Percentiles rank a stretch among this genome's conserved stretches.
phyloP scores from a whole-genome alignment of 2,329 filamentous ascomycete genomes.

The Fusarium sterilihyphosum region DNA sequence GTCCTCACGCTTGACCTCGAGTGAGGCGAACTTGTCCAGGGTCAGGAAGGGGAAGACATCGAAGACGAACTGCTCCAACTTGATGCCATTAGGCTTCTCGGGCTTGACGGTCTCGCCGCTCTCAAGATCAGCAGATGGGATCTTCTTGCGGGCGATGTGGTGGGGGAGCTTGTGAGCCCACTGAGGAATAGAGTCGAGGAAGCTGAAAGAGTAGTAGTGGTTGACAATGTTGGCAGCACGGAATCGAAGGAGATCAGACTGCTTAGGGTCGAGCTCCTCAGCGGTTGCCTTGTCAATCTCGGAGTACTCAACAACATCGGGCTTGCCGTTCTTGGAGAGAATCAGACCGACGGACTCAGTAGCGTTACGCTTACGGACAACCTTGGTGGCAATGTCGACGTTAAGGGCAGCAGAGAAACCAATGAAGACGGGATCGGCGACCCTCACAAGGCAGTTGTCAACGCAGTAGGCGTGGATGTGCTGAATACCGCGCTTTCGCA shows the following conservation, averaged over 20 bases:
- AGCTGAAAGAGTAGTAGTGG: constrained; percentile 97
- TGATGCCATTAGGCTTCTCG: constrained; percentile 96
- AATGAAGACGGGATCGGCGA: constrained; percentile 96
- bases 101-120: constrained; percentile 87
- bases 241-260: constrained; percentile 88
- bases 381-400: constrained; percentile 97
- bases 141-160: constrained; percentile 98
- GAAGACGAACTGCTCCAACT: constrained; percentile 99
- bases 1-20: constrained; percentile 96
- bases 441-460: constrained; percentile 98
- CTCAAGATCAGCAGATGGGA: constrained; percentile 81
- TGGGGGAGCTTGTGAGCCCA: constrained; percentile 91
- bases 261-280: constrained; percentile 85
- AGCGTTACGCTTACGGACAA: constrained; percentile 97
- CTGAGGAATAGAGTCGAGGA: constrained; percentile 88
- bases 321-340: constrained; percentile 92
- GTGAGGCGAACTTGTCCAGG: constrained; percentile 89
- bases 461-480: constrained; percentile 99
- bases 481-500: constrained; percentile 88
- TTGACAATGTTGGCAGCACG: constrained; percentile 99
- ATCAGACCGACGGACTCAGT: constrained; percentile 97
- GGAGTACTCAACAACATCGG: constrained; percentile 98
- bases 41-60: constrained; percentile 93
- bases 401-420: constrained; percentile 89
- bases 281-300: constrained; percentile 93